phyloP scores from a whole-genome alignment of 257 asterid genomes.

The Rubia yunnanensis region DNA sequence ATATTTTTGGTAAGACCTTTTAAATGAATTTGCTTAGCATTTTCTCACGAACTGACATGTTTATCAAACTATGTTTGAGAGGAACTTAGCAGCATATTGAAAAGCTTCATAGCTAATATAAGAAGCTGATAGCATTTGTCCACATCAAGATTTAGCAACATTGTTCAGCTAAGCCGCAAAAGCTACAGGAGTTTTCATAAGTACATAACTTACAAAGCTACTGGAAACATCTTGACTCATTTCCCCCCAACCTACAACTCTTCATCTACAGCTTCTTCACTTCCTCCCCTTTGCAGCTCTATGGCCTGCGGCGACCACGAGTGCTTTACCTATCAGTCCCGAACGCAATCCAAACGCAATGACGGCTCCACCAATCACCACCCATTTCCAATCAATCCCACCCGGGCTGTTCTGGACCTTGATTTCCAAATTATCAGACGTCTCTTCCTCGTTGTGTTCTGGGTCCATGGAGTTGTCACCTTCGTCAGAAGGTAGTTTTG shows the following conservation, averaged over 20 bases:
- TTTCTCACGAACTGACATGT: too few species aligned
- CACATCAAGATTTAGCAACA: slow-evolving; percentile 4
- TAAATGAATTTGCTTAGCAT: too few species aligned
- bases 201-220: not conserved
- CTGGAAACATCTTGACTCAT: not conserved
- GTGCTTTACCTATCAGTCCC: slow-evolving; percentile 56
- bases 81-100: not conserved
- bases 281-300: slow-evolving; percentile 24
- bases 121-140: not conserved
- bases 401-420: slow-evolving; percentile 9
- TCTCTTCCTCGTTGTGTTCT: slow-evolving; percentile 11
- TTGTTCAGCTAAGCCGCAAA: too few species aligned
- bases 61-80: too few species aligned
- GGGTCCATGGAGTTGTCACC: slow-evolving; percentile 3
- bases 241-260: not conserved
- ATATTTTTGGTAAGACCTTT: too few species aligned
- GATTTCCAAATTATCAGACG: not conserved
- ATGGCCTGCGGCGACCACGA: slow-evolving; percentile 58
- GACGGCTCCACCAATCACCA: slow-evolving; percentile 59
- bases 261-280: slow-evolving; percentile 26
- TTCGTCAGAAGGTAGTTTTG: slow-evolving; percentile 21
- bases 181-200: not conserved
- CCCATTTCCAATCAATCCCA: slow-evolving; percentile 31
- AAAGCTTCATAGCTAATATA: not conserved
- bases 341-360: slow-evolving; percentile 63